A percentile compares a stretch with the other conserved stretches of the same genome.
These are phyloP conservation scores for Ogataea corticis DNA, from an alignment of 805 yeast species.

Conservation along the genomic window DNA sequence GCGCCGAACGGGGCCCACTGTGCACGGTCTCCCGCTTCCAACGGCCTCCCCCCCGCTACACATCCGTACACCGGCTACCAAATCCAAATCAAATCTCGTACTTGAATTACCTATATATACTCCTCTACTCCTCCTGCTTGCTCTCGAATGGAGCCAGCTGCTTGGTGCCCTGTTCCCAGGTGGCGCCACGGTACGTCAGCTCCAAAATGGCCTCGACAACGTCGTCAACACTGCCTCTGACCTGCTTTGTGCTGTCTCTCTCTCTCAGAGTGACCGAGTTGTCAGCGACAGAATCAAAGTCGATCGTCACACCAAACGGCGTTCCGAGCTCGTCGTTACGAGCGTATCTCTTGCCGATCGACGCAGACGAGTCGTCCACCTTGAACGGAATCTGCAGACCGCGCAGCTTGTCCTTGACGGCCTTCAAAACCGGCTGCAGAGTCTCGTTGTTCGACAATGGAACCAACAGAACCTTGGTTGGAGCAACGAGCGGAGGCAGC, in stretches of 20 bases:
- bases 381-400: conserved; percentile 86
- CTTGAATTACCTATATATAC: too few relatives aligned
- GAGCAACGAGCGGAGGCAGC: conserved; percentile 94
- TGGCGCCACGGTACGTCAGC: conserved; percentile 68
- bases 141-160: conserved; percentile 71
- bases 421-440: conserved; percentile 70
- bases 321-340: conserved; percentile 99
- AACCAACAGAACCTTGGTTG: conserved; percentile 93
- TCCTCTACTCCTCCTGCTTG: conserved; percentile 46
- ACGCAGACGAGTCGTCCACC: conserved; percentile 95
- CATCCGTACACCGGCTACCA: too few relatives aligned
- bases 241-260: conserved; percentile 95
- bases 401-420: conserved; percentile 72
- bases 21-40: too few relatives aligned
- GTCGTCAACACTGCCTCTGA: conserved; percentile 82
- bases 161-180: conserved; percentile 88
- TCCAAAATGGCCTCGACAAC: conserved; percentile 69
- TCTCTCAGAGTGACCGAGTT: conserved; percentile 92
- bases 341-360: conserved; percentile 97
- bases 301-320: conserved; percentile 97
- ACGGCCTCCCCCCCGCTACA: too few relatives aligned
- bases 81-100: too few relatives aligned
- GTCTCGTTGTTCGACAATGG: conserved; percentile 87
- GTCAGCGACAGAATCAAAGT: conserved; percentile 88
- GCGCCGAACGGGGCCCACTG: too few relatives aligned